Evolutionary conservation across 129 eudicot species (phyloP).

Genomic region (Dittrichia graveolens): DNA sequence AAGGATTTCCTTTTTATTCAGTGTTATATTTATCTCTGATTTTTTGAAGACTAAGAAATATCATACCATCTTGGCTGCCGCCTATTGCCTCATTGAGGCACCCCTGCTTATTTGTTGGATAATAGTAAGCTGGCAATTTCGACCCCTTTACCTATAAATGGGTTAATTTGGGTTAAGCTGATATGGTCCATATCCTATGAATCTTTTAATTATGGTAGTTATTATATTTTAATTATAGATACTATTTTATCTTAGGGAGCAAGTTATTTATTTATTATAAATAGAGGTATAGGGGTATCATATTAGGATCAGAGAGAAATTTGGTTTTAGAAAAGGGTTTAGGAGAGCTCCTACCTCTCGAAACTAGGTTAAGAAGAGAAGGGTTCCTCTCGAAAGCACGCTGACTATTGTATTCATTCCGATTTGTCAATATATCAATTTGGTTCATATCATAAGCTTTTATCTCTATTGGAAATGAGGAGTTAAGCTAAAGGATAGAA

Average conservation of each 20-base stretch:
- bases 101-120: not conserved
- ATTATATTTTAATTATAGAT: no score
- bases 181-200: no score
- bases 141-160: not conserved
- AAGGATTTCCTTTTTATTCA: slow-evolving; percentile 30
- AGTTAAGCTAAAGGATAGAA: not conserved
- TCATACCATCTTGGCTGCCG: slow-evolving; percentile 4
- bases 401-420: not conserved
- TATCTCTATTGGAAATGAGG: not conserved
- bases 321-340: no score
- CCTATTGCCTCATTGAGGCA: not conserved
- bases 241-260: no score
- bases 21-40: not conserved
- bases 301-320: no score
- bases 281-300: no score
- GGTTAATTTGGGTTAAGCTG: not conserved
- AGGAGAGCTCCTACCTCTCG: no score
- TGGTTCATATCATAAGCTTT: not conserved
- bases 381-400: no score
- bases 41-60: not conserved
- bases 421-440: not conserved
- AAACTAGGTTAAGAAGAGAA: no score
- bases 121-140: not conserved
- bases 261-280: no score
- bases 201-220: no score